Percentiles rank a stretch among this genome's conserved stretches.
Conservation (phyloP, 2,329 filamentous ascomycete genomes). For the Spiromastix sp. region DNA sequence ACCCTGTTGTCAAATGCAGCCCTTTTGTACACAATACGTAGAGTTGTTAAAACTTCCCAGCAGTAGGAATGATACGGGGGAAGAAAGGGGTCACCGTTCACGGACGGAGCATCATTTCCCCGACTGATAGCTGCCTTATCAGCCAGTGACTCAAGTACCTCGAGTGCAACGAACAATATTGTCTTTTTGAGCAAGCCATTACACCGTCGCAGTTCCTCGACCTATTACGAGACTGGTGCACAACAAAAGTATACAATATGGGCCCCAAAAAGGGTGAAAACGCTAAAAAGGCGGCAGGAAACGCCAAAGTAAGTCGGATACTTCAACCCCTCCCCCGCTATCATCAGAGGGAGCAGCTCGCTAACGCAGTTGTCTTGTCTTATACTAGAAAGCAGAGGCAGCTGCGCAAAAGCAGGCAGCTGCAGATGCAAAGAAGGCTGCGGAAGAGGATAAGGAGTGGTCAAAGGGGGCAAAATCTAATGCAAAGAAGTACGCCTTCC, state of each 20-base stretch:
- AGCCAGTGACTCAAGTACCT: no score
- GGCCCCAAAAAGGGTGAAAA: slow-evolving; percentile 66
- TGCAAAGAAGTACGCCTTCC: slow-evolving; percentile 64
- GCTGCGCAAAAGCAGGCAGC: slow-evolving; percentile 69
- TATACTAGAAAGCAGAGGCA: slow-evolving; percentile 70
- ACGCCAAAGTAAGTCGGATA: slow-evolving; percentile 46
- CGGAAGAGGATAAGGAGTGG: slow-evolving; percentile 68
- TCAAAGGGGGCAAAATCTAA: slow-evolving; percentile 72
- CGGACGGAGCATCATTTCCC: no score
- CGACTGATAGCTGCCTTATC: no score
- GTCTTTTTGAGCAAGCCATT: no score
- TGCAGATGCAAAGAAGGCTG: slow-evolving; percentile 55
- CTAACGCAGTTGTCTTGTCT: not conserved
- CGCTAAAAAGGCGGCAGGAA: slow-evolving; percentile 80
- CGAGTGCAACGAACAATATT: no score
- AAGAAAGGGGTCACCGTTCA: no score
- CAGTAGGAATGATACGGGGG: no score
- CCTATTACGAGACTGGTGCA: no score
- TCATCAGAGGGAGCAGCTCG: not conserved
- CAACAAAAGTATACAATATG: slow-evolving; percentile 46
- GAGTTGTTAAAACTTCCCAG: no score
- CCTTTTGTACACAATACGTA: no score
- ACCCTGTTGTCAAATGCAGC: no score
- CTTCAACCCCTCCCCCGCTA: slow-evolving; percentile 17
- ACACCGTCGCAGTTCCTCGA: no score